Conservation (phyloP, 495 filamentous ascomycete species). For the Mytilinidion resinicola region DNA sequence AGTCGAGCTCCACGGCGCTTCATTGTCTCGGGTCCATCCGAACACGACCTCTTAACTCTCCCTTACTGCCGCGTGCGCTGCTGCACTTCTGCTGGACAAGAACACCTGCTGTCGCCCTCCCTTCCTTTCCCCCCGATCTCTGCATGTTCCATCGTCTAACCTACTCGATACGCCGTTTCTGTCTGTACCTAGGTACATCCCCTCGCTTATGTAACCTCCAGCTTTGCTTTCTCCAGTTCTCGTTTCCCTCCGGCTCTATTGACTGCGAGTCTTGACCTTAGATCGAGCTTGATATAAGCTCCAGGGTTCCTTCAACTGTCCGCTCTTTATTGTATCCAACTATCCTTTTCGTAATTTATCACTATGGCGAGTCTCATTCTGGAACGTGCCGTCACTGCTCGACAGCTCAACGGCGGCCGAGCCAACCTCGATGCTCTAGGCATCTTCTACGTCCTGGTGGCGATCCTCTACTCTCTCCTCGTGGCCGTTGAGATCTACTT, state of each 20-base stretch:
- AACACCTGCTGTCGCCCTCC: not conserved
- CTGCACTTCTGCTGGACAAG: slow-evolving; percentile 8
- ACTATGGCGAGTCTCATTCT: slow-evolving; percentile 16
- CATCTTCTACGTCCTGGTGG: slow-evolving; percentile 41
- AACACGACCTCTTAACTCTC: slow-evolving; percentile 7
- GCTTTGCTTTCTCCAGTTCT: not conserved
- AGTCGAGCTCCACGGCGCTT: slow-evolving; percentile 4
- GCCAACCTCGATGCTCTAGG: slow-evolving; percentile 40
- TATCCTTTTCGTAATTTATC: slow-evolving; percentile 10
- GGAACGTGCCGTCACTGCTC: not conserved
- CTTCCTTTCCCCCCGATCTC: not conserved
- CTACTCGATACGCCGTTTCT: not conserved
- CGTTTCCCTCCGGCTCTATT: slow-evolving; percentile 1
- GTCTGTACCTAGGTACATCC: not conserved
- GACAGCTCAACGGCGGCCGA: slow-evolving; percentile 14
- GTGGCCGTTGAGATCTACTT: slow-evolving; percentile 48
- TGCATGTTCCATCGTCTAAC: not conserved
- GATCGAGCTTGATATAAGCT: not conserved
- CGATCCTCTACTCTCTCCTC: slow-evolving; percentile 50
- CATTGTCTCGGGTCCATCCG: slow-evolving; percentile 20
- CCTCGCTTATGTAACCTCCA: slow-evolving; percentile 12
- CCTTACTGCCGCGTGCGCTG: slow-evolving; percentile 13
- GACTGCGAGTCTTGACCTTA: not conserved
- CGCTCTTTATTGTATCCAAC: not conserved
- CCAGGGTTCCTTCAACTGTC: not conserved